A percentile compares a stretch with the other conserved stretches of the same genome.
Evolutionary conservation across 768 basidiomycete genomes (phyloP).

Genomic region (Mycena amicta): DNA sequence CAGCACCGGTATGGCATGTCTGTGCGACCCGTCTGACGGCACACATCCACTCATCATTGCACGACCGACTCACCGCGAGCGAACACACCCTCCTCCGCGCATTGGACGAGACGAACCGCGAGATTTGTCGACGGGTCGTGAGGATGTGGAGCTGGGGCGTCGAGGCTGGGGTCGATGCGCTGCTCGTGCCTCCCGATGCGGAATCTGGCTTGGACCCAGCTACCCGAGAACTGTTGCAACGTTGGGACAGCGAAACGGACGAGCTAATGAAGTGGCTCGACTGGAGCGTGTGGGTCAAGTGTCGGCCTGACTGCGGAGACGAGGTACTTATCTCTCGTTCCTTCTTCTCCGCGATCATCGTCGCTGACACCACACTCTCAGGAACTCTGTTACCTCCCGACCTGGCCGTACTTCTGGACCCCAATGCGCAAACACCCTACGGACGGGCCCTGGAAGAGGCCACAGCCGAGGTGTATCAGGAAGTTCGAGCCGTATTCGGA

Average conservation of each 20-base stretch:
- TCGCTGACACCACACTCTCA: not conserved
- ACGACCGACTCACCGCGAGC: slow-evolving; percentile 25
- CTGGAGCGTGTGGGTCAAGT: slow-evolving; percentile 22
- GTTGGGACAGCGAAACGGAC: not conserved
- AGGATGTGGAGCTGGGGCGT: slow-evolving; percentile 17
- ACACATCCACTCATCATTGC: slow-evolving; percentile 7
- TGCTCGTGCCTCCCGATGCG: not conserved
- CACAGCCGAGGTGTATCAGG: slow-evolving; percentile 14
- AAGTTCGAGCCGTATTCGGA: slow-evolving; percentile 7
- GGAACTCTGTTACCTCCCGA: slow-evolving; percentile 17
- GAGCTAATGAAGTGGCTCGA: slow-evolving; percentile 16
- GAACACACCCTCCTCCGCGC: slow-evolving; percentile 30
- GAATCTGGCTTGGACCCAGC: slow-evolving; percentile 1
- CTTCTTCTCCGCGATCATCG: not conserved
- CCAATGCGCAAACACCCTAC: not conserved
- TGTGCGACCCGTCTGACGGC: slow-evolving; percentile 36
- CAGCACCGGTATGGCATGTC: slow-evolving; percentile 29
- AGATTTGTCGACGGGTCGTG: slow-evolving; percentile 16
- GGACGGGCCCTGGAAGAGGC: slow-evolving; percentile 9
- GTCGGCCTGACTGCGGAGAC: slow-evolving; percentile 11
- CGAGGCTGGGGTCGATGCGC: slow-evolving; percentile 4
- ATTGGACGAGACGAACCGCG: slow-evolving; percentile 14
- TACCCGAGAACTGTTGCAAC: not conserved
- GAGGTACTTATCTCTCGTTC: not conserved
- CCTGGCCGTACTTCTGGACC: slow-evolving; percentile 8